Percentiles rank a stretch among this genome's conserved stretches.
These are phyloP conservation scores for Aureobasidium melanogenum DNA, from an alignment of 2,329 filamentous ascomycete genomes.

Conservation along the genomic window DNA sequence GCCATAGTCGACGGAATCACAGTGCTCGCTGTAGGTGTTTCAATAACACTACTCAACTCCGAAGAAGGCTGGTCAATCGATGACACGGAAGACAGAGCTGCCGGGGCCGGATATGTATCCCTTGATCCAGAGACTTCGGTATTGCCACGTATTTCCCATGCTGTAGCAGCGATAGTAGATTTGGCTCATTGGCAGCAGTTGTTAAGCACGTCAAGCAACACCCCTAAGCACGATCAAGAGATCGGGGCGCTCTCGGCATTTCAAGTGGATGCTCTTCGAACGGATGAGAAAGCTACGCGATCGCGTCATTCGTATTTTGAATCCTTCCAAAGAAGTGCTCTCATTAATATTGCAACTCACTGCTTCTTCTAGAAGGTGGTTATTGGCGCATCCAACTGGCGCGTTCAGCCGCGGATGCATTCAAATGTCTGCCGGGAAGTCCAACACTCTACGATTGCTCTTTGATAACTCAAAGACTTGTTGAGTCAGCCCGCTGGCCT, in stretches of 20 bases:
- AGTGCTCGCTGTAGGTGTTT: too few species aligned
- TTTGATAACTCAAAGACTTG: not conserved
- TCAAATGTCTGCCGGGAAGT: not conserved
- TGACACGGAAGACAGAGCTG: too few species aligned
- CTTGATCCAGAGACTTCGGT: too few species aligned
- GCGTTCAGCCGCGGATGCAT: too few species aligned
- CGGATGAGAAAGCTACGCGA: not conserved
- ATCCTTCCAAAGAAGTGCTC: constrained; percentile 3
- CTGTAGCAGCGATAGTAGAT: too few species aligned
- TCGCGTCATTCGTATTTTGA: not conserved
- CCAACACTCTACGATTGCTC: too few species aligned
- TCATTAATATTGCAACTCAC: not conserved
- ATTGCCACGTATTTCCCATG: too few species aligned
- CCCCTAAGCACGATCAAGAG: not conserved
- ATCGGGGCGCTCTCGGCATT: not conserved
- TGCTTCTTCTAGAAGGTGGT: not conserved
- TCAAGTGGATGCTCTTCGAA: not conserved
- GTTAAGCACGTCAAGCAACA: not conserved
- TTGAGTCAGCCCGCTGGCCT: not conserved
- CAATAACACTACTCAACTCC: too few species aligned
- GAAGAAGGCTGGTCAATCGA: too few species aligned
- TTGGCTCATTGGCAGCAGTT: not conserved
- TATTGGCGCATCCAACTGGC: not conserved
- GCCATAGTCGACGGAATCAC: too few species aligned
- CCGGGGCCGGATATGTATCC: too few species aligned